Percentiles rank a stretch among this genome's conserved stretches.
Evolutionary conservation across 805 yeast species (phyloP).

Genomic region (Hanseniaspora hatyaiensis): DNA sequence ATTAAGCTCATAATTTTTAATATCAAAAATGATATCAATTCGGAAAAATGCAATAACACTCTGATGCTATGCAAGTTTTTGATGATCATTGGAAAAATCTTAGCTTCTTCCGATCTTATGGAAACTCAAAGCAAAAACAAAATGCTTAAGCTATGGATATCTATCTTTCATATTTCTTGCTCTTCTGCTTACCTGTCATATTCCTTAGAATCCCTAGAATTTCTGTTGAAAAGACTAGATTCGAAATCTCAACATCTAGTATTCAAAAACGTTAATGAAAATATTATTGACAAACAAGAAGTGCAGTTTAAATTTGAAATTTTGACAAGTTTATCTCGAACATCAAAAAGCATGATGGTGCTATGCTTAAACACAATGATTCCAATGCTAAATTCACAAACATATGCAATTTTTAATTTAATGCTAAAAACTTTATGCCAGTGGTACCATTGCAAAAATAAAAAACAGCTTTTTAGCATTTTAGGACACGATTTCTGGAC

Average conservation of each 20-base stretch:
- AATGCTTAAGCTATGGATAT: conserved; percentile 10
- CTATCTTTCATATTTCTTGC: neutral
- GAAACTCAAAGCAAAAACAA: conserved; percentile 12
- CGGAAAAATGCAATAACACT: neutral
- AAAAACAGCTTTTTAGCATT: neutral
- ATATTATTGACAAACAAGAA: neutral
- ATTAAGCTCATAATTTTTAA: neutral
- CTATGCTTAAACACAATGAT: neutral
- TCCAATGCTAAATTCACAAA: neutral
- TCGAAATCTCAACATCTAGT: neutral
- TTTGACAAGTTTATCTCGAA: neutral
- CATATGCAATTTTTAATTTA: neutral
- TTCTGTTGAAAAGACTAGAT: conserved; percentile 10
- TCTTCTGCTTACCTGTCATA: neutral
- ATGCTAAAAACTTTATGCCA: neutral
- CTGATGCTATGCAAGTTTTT: neutral
- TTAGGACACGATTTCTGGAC: neutral
- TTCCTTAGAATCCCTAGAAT: neutral
- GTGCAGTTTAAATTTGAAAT: conserved; percentile 3
- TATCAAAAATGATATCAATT: conserved; percentile 3
- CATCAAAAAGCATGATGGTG: neutral
- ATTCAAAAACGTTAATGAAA: neutral
- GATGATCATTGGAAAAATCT: conserved; percentile 1
- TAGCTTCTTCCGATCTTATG: conserved; percentile 7
- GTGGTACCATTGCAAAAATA: neutral